Evolutionary conservation across 495 filamentous ascomycete species (phyloP).

Genomic region (Saxophila tyrrhenica): DNA sequence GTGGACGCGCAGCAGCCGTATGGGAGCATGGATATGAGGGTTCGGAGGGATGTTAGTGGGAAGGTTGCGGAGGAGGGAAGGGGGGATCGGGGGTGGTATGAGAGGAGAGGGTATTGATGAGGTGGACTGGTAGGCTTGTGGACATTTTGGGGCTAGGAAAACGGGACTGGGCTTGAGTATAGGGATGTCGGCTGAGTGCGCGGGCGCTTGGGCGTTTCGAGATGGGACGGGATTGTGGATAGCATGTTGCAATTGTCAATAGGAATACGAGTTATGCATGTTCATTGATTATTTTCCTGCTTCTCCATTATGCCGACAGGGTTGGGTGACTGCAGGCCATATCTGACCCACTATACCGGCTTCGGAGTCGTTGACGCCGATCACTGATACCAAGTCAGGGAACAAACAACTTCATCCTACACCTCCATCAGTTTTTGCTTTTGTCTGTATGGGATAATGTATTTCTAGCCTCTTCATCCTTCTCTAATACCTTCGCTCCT

Average conservation of each 20-base stretch:
- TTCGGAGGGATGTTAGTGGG: constrained; percentile 63
- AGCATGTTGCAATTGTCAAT: neutral
- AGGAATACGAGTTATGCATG: neutral
- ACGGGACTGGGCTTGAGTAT: neutral
- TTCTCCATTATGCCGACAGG: too few relatives aligned
- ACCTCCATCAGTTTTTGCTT: too few relatives aligned
- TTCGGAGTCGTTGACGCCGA: neutral
- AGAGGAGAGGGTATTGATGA: constrained; percentile 15
- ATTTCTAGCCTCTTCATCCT: too few relatives aligned
- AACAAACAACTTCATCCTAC: too few relatives aligned
- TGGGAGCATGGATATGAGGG: constrained; percentile 33
- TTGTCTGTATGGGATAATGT: too few relatives aligned
- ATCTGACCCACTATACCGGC: neutral
- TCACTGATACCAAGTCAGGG: neutral
- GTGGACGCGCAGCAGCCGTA: constrained; percentile 40
- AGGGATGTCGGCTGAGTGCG: neutral
- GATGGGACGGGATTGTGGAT: neutral
- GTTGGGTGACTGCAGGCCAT: too few relatives aligned
- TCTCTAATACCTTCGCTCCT: too few relatives aligned
- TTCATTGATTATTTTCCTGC: neutral
- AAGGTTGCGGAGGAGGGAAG: constrained; percentile 78
- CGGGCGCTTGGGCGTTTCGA: neutral
- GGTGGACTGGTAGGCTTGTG: neutral
- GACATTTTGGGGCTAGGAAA: too few relatives aligned
- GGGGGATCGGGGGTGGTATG: constrained; percentile 39